These are phyloP conservation scores for Ceratorhiza oryzae-sativae DNA, from an alignment of 1,284 basidiomycete species.

Conservation along the genomic window DNA sequence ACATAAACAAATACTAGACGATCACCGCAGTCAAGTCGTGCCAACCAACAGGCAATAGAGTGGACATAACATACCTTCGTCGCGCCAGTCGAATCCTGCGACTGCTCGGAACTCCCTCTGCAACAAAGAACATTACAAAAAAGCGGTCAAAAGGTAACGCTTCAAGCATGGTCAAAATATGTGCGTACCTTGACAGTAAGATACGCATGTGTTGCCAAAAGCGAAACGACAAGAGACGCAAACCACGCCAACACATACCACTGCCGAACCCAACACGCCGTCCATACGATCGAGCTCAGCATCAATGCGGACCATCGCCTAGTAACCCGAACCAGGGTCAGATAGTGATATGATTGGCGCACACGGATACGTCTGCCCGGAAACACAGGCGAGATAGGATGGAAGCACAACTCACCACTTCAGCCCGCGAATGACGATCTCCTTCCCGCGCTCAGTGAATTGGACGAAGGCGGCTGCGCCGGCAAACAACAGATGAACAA, in stretches of 20 bases:
- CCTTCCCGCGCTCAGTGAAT: slow-evolving; percentile 44
- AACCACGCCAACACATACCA: slow-evolving; percentile 42
- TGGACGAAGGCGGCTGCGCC: slow-evolving; percentile 42
- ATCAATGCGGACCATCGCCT: slow-evolving; percentile 43
- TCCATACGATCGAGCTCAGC: slow-evolving; percentile 43
- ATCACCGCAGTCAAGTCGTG: slow-evolving; percentile 17
- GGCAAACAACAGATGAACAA: slow-evolving; percentile 43
- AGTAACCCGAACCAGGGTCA: background rate
- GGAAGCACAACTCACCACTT: slow-evolving; percentile 17
- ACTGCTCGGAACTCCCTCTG: slow-evolving; percentile 39
- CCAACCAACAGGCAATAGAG: background rate
- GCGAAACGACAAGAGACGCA: slow-evolving; percentile 38
- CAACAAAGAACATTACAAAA: background rate
- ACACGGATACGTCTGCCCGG: background rate
- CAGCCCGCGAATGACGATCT: slow-evolving; percentile 41
- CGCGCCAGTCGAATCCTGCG: slow-evolving; percentile 41
- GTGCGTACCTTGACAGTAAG: slow-evolving; percentile 41
- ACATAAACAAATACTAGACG: slow-evolving; percentile 43
- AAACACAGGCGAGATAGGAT: background rate
- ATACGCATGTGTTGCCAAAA: slow-evolving; percentile 40
- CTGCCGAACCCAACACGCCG: slow-evolving; percentile 42
- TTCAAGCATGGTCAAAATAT: background rate
- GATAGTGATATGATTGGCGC: slow-evolving; percentile 1
- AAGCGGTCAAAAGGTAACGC: background rate
- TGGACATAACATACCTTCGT: slow-evolving; percentile 38